A percentile compares a stretch with the other conserved stretches of the same genome.
Conservation (phyloP, 2,329 filamentous ascomycete species). For the Trichoderma harzianum region DNA sequence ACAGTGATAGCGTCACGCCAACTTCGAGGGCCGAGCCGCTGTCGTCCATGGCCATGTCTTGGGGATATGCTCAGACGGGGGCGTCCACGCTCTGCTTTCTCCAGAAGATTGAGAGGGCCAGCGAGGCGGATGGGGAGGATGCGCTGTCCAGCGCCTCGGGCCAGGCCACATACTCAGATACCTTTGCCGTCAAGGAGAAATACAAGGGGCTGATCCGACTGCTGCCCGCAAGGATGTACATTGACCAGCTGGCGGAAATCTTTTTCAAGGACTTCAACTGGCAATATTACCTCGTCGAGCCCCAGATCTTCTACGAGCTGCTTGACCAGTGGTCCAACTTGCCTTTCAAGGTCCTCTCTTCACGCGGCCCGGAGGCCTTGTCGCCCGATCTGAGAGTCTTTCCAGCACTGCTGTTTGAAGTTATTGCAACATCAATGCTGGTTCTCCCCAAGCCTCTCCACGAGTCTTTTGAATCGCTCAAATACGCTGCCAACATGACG, state of each 20-base stretch:
- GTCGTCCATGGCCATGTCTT: constrained; percentile 44
- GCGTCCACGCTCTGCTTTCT: constrained; percentile 55
- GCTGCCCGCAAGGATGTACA: constrained; percentile 51
- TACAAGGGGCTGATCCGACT: constrained; percentile 58
- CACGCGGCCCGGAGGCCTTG: constrained; percentile 48
- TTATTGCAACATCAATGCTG: constrained; percentile 53
- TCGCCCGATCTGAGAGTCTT: constrained; percentile 52
- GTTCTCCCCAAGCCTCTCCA: constrained; percentile 48
- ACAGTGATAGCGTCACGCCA: background rate
- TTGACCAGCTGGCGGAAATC: constrained; percentile 52
- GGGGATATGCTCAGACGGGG: constrained; percentile 52
- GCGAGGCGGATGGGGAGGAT: constrained; percentile 32
- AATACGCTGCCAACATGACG: constrained; percentile 57
- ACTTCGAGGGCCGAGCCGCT: constrained; percentile 31
- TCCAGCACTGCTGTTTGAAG: constrained; percentile 58
- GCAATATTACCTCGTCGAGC: constrained; percentile 56
- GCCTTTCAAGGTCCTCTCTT: constrained; percentile 49
- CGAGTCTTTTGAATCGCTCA: constrained; percentile 51
- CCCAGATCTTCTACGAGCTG: constrained; percentile 48
- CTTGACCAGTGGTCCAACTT: constrained; percentile 54
- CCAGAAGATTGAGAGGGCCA: constrained; percentile 48
- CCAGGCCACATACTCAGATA: constrained; percentile 25
- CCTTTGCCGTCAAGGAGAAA: constrained; percentile 47
- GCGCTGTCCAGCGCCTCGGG: constrained; percentile 4
- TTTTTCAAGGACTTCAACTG: constrained; percentile 59